Percentiles rank a stretch among this genome's conserved stretches.
Evolutionary conservation across 2,329 filamentous ascomycete genomes (phyloP).

Genomic region (Phialophora tarda): DNA sequence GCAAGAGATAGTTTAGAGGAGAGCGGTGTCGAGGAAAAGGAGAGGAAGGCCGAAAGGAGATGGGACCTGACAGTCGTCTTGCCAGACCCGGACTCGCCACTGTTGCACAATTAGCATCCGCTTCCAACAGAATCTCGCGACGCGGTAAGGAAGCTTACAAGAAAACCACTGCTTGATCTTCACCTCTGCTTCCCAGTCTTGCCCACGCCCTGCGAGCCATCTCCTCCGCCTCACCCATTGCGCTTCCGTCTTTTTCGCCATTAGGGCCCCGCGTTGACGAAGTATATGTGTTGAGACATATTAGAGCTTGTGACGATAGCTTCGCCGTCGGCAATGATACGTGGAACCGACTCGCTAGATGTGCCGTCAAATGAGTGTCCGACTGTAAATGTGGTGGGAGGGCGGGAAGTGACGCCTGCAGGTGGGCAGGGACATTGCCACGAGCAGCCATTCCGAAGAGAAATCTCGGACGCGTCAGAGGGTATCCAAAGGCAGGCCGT

Average conservation of each 20-base stretch:
- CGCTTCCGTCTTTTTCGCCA: slow-evolving; percentile 89
- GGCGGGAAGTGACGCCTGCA: slow-evolving; percentile 82
- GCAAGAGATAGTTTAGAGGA: slow-evolving; percentile 93
- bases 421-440: slow-evolving; percentile 64
- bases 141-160: slow-evolving; percentile 66
- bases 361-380: slow-evolving; percentile 58
- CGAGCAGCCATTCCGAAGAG: slow-evolving; percentile 48
- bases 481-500: background rate
- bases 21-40: slow-evolving; percentile 88
- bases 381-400: slow-evolving; percentile 72
- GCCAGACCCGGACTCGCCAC: slow-evolving; percentile 92
- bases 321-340: slow-evolving; percentile 84
- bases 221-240: slow-evolving; percentile 90
- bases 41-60: slow-evolving; percentile 80
- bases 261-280: slow-evolving; percentile 85
- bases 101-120: slow-evolving; percentile 51
- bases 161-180: slow-evolving; percentile 92
- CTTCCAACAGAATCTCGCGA: slow-evolving; percentile 15
- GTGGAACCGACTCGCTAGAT: slow-evolving; percentile 72
- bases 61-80: slow-evolving; percentile 95
- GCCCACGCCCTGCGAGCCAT: slow-evolving; percentile 85
- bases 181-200: slow-evolving; percentile 81
- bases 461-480: slow-evolving; percentile 6
- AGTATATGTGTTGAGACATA: slow-evolving; percentile 93
- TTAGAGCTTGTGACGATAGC: slow-evolving; percentile 87